Evolutionary conservation across 2,329 filamentous ascomycete species (phyloP).

Genomic region (Paraphaeosphaeria sporulosa): DNA sequence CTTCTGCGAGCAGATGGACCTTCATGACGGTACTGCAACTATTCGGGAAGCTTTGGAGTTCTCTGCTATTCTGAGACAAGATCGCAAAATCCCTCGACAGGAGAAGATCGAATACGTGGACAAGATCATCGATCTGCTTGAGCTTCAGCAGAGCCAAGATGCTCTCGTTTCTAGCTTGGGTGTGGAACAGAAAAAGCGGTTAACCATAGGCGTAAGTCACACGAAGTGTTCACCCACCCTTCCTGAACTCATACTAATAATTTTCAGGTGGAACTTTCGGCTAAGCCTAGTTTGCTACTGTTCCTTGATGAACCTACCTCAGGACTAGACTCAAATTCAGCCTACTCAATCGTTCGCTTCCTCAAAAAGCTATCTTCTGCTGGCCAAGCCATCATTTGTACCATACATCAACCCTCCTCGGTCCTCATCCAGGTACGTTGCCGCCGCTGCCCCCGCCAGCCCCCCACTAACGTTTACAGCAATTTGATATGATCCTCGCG

Average conservation of each 20-base stretch:
- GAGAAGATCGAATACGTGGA: slow-evolving; percentile 74
- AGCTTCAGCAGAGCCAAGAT: slow-evolving; percentile 71
- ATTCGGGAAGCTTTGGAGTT: slow-evolving; percentile 74
- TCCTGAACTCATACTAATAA: too few relatives aligned
- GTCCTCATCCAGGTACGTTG: slow-evolving; percentile 61
- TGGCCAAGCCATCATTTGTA: slow-evolving; percentile 76
- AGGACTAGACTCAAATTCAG: slow-evolving; percentile 73
- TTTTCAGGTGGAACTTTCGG: too few relatives aligned
- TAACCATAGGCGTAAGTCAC: slow-evolving; percentile 79
- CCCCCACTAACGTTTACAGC: slow-evolving; percentile 44
- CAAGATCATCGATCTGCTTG: slow-evolving; percentile 70
- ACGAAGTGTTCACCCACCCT: too few relatives aligned
- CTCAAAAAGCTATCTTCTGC: slow-evolving; percentile 71
- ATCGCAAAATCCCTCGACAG: slow-evolving; percentile 59
- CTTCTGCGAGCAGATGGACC: slow-evolving; percentile 75
- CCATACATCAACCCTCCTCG: slow-evolving; percentile 75
- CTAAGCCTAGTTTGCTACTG: slow-evolving; percentile 69
- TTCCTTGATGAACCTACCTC: slow-evolving; percentile 78
- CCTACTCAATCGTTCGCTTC: slow-evolving; percentile 73
- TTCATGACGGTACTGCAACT: slow-evolving; percentile 73
- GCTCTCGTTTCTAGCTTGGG: slow-evolving; percentile 70
- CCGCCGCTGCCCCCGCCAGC: too few relatives aligned
- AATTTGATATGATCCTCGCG: slow-evolving; percentile 77
- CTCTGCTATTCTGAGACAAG: slow-evolving; percentile 70
- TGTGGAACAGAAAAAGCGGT: slow-evolving; percentile 74